Percentiles rank a stretch among this genome's conserved stretches.
Conservation (phyloP, 106 monocot genomes). For the Dendrobium chrysotoxum region DNA sequence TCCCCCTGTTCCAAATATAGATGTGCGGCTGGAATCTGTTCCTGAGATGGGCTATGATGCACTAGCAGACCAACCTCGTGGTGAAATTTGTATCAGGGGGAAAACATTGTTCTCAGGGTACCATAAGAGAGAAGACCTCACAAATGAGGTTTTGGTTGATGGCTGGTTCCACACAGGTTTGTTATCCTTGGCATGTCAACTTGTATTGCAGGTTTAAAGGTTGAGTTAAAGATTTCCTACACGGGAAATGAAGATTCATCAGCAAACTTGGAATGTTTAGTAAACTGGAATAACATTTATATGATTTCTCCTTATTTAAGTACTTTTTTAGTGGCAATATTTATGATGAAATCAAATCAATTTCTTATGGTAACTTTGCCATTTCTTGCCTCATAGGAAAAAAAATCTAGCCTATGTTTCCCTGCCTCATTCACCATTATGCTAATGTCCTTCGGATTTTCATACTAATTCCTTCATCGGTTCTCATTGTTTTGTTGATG, state of each 20-base stretch:
- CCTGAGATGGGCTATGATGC: conserved; percentile 97
- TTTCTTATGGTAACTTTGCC: no score
- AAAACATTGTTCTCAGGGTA: conserved; percentile 92
- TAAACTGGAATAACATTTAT: no score
- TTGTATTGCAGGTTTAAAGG: background rate
- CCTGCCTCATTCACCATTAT: no score
- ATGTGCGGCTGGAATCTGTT: conserved; percentile 81
- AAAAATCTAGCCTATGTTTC: no score
- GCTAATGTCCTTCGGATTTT: no score
- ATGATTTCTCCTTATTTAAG: no score
- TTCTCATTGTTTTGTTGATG: background rate
- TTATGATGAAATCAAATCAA: no score
- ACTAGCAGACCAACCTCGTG: conserved; percentile 49
- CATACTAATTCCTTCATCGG: no score
- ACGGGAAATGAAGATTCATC: background rate
- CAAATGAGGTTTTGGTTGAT: conserved; percentile 78
- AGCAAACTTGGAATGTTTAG: no score
- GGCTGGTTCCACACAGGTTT: conserved; percentile 99
- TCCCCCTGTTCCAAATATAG: conserved; percentile 79
- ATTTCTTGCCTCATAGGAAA: no score
- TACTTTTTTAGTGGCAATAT: no score
- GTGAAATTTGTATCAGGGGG: conserved; percentile 83
- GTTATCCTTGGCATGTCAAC: conserved; percentile 1
- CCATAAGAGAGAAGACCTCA: conserved; percentile 86
- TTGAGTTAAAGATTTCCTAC: background rate